Conservation (phyloP, 208 protist genomes). For the Tritrichomonas musculus region DNA sequence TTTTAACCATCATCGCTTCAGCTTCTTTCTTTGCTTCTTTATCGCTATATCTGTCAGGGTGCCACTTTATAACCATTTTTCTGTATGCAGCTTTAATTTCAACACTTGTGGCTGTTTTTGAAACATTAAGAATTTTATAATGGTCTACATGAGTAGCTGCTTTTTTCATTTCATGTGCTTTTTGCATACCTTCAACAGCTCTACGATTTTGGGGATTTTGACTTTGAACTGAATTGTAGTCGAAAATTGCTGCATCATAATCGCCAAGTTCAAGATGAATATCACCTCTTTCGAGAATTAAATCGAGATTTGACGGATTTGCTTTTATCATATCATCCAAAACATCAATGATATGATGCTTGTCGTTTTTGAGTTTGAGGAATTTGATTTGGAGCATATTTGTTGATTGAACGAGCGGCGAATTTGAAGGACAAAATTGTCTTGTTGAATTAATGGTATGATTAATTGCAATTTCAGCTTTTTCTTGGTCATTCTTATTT, state of each 20-base stretch:
- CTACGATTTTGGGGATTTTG: neutral
- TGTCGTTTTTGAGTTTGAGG: neutral
- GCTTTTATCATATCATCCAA: neutral
- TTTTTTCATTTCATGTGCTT: neutral
- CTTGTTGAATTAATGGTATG: no score
- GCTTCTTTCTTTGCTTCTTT: constrained; percentile 10
- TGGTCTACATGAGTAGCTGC: neutral
- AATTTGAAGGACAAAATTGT: neutral
- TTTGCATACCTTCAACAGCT: neutral
- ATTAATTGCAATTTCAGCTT: neutral
- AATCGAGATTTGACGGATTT: neutral
- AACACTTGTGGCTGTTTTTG: constrained; percentile 25
- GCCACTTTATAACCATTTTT: constrained; percentile 51
- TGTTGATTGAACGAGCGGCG: neutral
- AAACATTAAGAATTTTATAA: constrained; percentile 47
- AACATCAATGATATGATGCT: neutral
- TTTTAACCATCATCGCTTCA: neutral
- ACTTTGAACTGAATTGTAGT: neutral
- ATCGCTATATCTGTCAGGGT: constrained; percentile 55
- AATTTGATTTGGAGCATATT: neutral
- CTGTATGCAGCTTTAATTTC: constrained; percentile 57
- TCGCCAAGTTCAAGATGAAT: neutral
- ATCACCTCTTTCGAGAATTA: neutral
- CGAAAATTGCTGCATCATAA: constrained; percentile 3
- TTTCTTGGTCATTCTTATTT: neutral